Percentiles rank a stretch among this genome's conserved stretches.
Conservation (phyloP, 2,329 filamentous ascomycete genomes). For the Hymenoscyphus albidus region DNA sequence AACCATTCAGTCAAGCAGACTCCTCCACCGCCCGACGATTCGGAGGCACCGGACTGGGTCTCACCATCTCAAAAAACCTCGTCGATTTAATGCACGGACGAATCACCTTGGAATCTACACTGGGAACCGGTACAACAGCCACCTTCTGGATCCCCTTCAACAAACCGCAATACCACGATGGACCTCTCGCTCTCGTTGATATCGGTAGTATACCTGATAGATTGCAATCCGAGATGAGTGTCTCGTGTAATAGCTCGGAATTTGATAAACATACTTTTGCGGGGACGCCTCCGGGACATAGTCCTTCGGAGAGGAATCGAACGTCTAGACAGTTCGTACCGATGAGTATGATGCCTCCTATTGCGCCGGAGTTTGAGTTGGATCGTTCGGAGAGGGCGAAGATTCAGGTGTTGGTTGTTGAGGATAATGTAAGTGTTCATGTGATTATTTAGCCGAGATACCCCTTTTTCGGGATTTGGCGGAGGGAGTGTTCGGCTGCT, state of each 20-base stretch:
- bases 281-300: conserved; percentile 41
- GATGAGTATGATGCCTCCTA: conserved; percentile 28
- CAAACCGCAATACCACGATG: conserved; percentile 55
- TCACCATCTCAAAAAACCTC: conserved; percentile 78
- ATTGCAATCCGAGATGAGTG: conserved; percentile 58
- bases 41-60: conserved; percentile 71
- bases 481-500: background rate
- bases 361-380: conserved; percentile 44
- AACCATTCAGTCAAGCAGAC: conserved; percentile 79
- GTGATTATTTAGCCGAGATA: background rate
- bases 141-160: conserved; percentile 75
- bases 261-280: conserved; percentile 41
- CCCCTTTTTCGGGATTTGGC: background rate
- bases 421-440: conserved; percentile 63
- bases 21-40: conserved; percentile 75
- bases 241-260: conserved; percentile 66
- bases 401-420: conserved; percentile 70
- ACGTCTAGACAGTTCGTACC: conserved; percentile 2
- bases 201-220: conserved; percentile 64
- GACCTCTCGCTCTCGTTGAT: conserved; percentile 52
- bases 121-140: conserved; percentile 67
- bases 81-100: conserved; percentile 74
- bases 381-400: conserved; percentile 55
- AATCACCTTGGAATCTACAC: conserved; percentile 65
- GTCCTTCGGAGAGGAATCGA: conserved; percentile 16